Evolutionary conservation across 495 filamentous ascomycete species (phyloP), one percentile per base, ranked within the genome.

Genomic region (Penicillium maclennaniae): DNA sequence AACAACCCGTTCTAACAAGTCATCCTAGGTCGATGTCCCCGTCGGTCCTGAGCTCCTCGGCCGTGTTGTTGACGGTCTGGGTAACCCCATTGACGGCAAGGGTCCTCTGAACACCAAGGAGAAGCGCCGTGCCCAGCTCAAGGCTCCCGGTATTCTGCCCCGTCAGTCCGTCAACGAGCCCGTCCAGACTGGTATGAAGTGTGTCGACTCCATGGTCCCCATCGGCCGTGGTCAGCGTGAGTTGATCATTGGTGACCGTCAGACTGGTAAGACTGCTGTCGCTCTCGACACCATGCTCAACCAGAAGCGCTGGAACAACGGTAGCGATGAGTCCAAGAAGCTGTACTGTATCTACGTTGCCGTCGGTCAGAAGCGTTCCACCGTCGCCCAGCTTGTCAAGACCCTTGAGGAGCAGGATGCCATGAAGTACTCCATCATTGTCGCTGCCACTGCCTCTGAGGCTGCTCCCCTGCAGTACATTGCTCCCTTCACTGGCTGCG

Each of bases 181-280:
- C 52, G 93, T 98, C 50, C 93, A 98, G 86, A 98, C 93, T 71
- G 93, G 93, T 77, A 85, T 98, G 61, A 98, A 97, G 83, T 95
- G 92, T 72, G 84, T 98, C 82, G 93, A 98, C 75, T 91, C 93
- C 71, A 98, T 98, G 93, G 93, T 98, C 55, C 93, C 93, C 67
- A 97, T 98, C 68, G 93, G 93, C 72, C 93, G 93, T 91, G 93
- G 93, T 67, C 93, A 98, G 81, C 93, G 93, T 89, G 93, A 98
- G 80, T 83, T 98, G 80, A 97, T 98, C 77, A 98, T 98, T 80
- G 93, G 93, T 78, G 93, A 98, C 76, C 95, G 93, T 88, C 93
- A 98, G 79, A 98, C 93, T 62, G 93, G 93, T 78, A 98, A 98
- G 88, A 98, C 93, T 71, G 93, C 93, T 69, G 93, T 98, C 73